Evolutionary conservation across 2,329 filamentous ascomycete genomes (phyloP).

Genomic region (Stagonosporopsis vannaccii): DNA sequence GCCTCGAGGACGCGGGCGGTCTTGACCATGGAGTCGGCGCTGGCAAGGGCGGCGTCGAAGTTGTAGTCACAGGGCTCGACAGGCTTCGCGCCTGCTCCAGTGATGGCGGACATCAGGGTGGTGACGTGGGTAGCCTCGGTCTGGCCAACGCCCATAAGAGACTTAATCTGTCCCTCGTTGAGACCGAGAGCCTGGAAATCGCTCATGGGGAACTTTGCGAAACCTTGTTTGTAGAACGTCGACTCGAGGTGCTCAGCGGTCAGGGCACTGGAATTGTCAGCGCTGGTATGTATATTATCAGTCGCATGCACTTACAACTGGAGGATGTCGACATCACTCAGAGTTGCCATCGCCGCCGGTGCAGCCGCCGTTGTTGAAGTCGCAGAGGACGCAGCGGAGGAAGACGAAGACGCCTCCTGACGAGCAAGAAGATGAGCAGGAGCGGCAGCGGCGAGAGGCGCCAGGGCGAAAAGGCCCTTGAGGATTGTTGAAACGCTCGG

Average conservation of each 20-base stretch:
- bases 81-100: slow-evolving; percentile 68
- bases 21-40: slow-evolving; percentile 71
- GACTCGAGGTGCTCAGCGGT: slow-evolving; percentile 79
- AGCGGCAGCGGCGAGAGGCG: slow-evolving; percentile 43
- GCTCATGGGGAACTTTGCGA: slow-evolving; percentile 68
- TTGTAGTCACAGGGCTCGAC: slow-evolving; percentile 75
- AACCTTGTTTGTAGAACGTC: slow-evolving; percentile 75
- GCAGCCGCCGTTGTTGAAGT: slow-evolving; percentile 22
- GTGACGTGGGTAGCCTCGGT: slow-evolving; percentile 71
- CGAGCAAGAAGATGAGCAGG: slow-evolving; percentile 38
- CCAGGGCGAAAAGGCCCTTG: slow-evolving; percentile 46
- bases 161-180: slow-evolving; percentile 60
- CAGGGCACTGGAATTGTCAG: slow-evolving; percentile 64
- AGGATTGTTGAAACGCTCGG: slow-evolving; percentile 48
- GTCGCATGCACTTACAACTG: slow-evolving; percentile 57
- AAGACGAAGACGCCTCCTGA: slow-evolving; percentile 25
- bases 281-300: slow-evolving; percentile 22
- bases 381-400: slow-evolving; percentile 21
- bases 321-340: slow-evolving; percentile 61
- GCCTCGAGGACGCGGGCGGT: slow-evolving; percentile 75
- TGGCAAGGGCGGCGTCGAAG: slow-evolving; percentile 67
- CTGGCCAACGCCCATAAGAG: slow-evolving; percentile 67
- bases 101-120: slow-evolving; percentile 66
- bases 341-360: slow-evolving; percentile 35
- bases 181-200: slow-evolving; percentile 72